Evolutionary conservation across 2,329 filamentous ascomycete species (phyloP).

Genomic region (Nemania abortiva): DNA sequence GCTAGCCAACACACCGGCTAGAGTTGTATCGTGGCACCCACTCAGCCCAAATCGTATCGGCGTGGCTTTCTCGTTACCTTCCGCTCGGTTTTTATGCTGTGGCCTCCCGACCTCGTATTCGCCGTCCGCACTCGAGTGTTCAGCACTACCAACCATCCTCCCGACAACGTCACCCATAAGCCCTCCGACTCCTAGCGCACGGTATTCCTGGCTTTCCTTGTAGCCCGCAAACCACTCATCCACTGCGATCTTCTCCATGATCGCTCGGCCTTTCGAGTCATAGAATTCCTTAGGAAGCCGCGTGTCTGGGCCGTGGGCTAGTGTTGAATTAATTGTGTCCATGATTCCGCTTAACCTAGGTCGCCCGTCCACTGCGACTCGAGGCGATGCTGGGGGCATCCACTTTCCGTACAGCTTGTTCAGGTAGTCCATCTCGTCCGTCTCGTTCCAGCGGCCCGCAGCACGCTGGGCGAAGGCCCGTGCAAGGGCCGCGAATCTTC

Average conservation of each 20-base stretch:
- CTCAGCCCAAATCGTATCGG: slow-evolving; percentile 80
- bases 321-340: slow-evolving; percentile 91
- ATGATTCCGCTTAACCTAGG: slow-evolving; percentile 90
- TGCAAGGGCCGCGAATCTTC: slow-evolving; percentile 76
- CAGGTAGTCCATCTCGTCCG: slow-evolving; percentile 85
- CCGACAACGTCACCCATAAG: slow-evolving; percentile 86
- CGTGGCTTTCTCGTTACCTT: slow-evolving; percentile 53
- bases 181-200: slow-evolving; percentile 86
- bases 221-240: slow-evolving; percentile 97
- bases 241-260: slow-evolving; percentile 80
- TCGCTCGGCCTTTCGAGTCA: slow-evolving; percentile 75
- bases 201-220: slow-evolving; percentile 85
- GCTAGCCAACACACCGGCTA: slow-evolving; percentile 81
- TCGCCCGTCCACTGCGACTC: slow-evolving; percentile 84
- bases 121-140: slow-evolving; percentile 66
- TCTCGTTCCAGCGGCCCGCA: slow-evolving; percentile 78
- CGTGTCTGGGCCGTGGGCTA: slow-evolving; percentile 85
- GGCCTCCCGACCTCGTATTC: slow-evolving; percentile 60
- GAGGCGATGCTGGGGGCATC: slow-evolving; percentile 79
- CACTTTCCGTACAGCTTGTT: slow-evolving; percentile 82
- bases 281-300: slow-evolving; percentile 89
- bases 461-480: slow-evolving; percentile 78
- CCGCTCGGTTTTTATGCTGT: slow-evolving; percentile 47
- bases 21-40: slow-evolving; percentile 93
- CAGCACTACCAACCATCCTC: slow-evolving; percentile 77